Evolutionary conservation across 345 rosid species (phyloP), one percentile per base, ranked within the genome.

Genomic region (Camelina neglecta): DNA sequence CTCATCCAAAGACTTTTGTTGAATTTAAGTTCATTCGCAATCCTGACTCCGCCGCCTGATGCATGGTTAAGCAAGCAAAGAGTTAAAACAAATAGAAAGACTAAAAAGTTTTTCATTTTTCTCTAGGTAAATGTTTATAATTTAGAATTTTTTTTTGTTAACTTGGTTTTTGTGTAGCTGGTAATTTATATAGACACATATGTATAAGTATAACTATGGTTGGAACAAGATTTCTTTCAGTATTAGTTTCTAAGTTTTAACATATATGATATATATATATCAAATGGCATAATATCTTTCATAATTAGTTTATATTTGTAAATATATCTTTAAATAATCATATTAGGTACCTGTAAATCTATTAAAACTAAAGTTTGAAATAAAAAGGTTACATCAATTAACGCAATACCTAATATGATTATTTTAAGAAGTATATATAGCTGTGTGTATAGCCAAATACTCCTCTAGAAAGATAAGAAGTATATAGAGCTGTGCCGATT

Each of bases 31-130:
- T 74, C 58, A 29, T 74, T 74, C 1, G 20, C 1, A 7, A 74
- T 56, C 29, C 1, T 56, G 39, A 65, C 0, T 36, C 56, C 65
- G 0, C 10, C 69, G 7, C 77, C 71, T 12, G 38, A 8, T 35
- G 47, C 72, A 47, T 65, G 50, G 15, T 18, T 13, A 65, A 65
- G 0, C 72, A 65, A 47, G 41, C 41, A 74, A 13, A 74, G 7
- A 9, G 21, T 47, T 23, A 65, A 29, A 24, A 56, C 20, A 55
- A 48, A 7, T 33, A 74, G 20, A 35, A 35, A 33, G 4, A 45
- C 7, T 47, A 39, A 45, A 7, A 56, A 1, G 24, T 15, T 45
- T 33, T 56, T 73, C 71, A 65, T 65, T 12, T 54, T 20, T 53
- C 15, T 38, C 23, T 7, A 1, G 21, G 26, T 49, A 59, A 56